Conservation (phyloP, 768 basidiomycete genomes). For the Agaricus sinodeliciosus region DNA sequence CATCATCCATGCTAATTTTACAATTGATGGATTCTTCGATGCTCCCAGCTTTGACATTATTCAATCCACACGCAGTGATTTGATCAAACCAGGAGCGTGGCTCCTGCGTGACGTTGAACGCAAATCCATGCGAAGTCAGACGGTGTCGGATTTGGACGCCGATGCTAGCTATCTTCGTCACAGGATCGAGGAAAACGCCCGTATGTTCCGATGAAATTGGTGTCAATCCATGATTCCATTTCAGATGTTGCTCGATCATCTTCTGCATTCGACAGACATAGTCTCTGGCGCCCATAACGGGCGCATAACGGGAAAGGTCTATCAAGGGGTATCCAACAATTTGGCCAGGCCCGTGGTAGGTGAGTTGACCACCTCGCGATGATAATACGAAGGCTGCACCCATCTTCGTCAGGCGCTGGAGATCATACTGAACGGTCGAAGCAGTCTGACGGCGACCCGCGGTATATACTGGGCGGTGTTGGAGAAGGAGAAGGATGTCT, state of each 20-base stretch:
- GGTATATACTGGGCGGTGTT: slow-evolving; percentile 95
- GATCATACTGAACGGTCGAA: slow-evolving; percentile 51
- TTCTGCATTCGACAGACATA: slow-evolving; percentile 85
- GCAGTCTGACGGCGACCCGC: slow-evolving; percentile 82
- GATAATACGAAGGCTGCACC: slow-evolving; percentile 88
- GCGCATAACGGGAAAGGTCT: slow-evolving; percentile 76
- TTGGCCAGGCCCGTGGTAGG: slow-evolving; percentile 97
- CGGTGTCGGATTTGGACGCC: slow-evolving; percentile 95
- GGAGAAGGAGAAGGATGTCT: slow-evolving; percentile 71
- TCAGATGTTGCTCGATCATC: slow-evolving; percentile 57
- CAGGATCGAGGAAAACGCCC: slow-evolving; percentile 79
- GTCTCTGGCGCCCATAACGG: slow-evolving; percentile 63
- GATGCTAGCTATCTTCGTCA: slow-evolving; percentile 88
- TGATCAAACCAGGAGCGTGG: slow-evolving; percentile 81
- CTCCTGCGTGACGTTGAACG: slow-evolving; percentile 81
- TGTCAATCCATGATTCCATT: slow-evolving; percentile 49
- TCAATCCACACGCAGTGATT: slow-evolving; percentile 88
- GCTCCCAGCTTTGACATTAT: slow-evolving; percentile 73
- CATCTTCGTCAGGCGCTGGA: slow-evolving; percentile 53
- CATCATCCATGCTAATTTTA: slow-evolving; percentile 36
- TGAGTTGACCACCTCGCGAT: slow-evolving; percentile 86
- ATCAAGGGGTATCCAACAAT: slow-evolving; percentile 92
- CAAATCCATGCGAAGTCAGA: slow-evolving; percentile 92
- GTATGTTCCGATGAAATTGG: slow-evolving; percentile 70
- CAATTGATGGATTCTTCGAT: slow-evolving; percentile 42